These are phyloP conservation scores for Chamaenerion angustifolium DNA, from an alignment of 345 rosid genomes.

Conservation along the genomic window DNA sequence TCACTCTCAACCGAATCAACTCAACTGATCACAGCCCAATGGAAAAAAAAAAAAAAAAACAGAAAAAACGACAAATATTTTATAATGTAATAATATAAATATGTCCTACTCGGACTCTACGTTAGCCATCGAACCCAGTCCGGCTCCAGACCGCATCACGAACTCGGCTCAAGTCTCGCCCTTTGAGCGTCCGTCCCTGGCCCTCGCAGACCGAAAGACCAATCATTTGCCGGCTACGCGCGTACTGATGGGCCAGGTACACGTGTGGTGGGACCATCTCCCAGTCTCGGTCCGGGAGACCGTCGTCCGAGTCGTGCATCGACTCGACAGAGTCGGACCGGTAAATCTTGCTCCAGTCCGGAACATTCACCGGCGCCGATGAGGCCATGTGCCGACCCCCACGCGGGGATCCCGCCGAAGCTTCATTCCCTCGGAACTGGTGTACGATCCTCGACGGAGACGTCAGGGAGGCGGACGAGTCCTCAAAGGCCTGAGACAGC, in stretches of 20 bases:
- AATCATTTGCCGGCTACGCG: slow-evolving; percentile 26
- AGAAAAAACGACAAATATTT: too few relatives aligned
- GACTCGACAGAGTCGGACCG: slow-evolving; percentile 74
- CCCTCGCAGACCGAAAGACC: slow-evolving; percentile 72
- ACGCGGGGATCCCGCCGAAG: slow-evolving; percentile 11
- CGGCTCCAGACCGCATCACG: slow-evolving; percentile 94
- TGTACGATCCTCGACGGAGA: slow-evolving; percentile 56
- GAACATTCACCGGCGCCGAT: slow-evolving; percentile 87
- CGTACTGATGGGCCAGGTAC: slow-evolving; percentile 60
- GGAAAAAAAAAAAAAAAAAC: too few relatives aligned
- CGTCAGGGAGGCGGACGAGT: slow-evolving; percentile 18
- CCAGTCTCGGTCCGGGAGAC: slow-evolving; percentile 32
- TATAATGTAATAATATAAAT: too few relatives aligned
- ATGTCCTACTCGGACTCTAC: neutral
- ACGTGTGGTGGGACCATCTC: slow-evolving; percentile 94
- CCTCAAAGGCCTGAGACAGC: slow-evolving; percentile 58
- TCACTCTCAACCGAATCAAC: too few relatives aligned
- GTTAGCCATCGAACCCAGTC: slow-evolving; percentile 55
- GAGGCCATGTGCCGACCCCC: slow-evolving; percentile 29
- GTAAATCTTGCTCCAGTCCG: slow-evolving; percentile 86
- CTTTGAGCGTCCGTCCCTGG: slow-evolving; percentile 81
- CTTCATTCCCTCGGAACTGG: slow-evolving; percentile 44
- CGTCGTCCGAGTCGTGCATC: slow-evolving; percentile 58
- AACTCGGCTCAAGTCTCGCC: slow-evolving; percentile 83
- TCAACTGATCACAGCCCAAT: too few relatives aligned